Evolutionary conservation across 805 yeast species (phyloP), one percentile per base, ranked within the genome.

Genomic region (Candida nanaspora): DNA sequence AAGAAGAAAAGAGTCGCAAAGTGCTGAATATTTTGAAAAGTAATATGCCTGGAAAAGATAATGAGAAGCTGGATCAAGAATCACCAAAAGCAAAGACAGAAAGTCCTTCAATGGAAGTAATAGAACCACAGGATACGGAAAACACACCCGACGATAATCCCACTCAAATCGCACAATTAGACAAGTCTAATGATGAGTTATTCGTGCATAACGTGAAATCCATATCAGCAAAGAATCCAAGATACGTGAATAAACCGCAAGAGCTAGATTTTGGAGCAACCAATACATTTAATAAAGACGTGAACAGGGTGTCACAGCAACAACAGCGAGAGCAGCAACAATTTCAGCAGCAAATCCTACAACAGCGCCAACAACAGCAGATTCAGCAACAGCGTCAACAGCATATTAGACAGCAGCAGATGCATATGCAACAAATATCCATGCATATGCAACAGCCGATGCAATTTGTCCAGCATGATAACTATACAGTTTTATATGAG

Each of bases 391-490:
- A 31, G 26, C 34, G 16, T 10, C 40, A 30, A 2, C 40, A 30
- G 14, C 31, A 4, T 4, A 15, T 4, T 3, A 26, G 30, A 16
- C 40, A 38, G 16, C 41, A 37, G 5, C 40, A 37, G 14, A 30
- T 34, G 2, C 46, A 30, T n/a, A 25, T 22, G 6, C 22, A 13
- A 9, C 42, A 34, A 4, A 35, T 33, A 19, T 30, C 26, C 9
- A 35, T 28, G 19, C 41, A 39, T 29, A 35, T 32, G 16, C 38
- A 29, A 22, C 38, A 29, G 35, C 45, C 35, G n/a, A n/a, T 45
- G 13, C 43, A 43, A 6, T 35, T 48, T 15, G 23, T 41, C 13
- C 47, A 53, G 19, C 36, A 50, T 6, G 57, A 53, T 19, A 55
- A 51, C 26, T 44, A 47, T 18, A 14, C 36, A 3, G 47, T 44